Evolutionary conservation across 495 filamentous ascomycete genomes (phyloP).

Genomic region (Talaromyces nanjingensis): DNA sequence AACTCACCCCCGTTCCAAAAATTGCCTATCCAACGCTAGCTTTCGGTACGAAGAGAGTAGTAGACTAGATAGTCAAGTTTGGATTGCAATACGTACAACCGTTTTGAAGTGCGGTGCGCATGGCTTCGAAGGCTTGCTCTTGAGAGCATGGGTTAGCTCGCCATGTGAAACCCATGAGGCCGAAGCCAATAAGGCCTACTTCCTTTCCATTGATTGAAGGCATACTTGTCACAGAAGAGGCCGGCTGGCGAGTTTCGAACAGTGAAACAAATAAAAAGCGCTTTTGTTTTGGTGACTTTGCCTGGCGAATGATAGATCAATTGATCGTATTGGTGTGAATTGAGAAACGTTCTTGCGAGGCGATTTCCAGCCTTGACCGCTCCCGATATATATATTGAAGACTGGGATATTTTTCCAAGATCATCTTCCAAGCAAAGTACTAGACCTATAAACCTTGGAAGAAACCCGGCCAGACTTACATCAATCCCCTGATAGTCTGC

Average conservation of each 20-base stretch:
- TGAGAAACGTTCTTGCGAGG: neutral
- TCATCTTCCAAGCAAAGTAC: neutral
- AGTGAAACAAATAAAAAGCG: neutral
- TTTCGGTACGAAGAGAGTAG: neutral
- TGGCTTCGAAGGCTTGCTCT: constrained; percentile 50
- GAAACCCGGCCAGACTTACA: neutral
- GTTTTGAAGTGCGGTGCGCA: constrained; percentile 48
- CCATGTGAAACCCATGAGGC: constrained; percentile 63
- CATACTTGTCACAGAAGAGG: constrained; percentile 11
- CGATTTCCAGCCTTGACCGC: neutral
- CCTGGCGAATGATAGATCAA: neutral
- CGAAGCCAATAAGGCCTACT: constrained; percentile 50
- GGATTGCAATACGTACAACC: constrained; percentile 20
- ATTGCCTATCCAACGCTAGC: constrained; percentile 31
- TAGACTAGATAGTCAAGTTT: neutral
- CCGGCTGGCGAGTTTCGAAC: neutral
- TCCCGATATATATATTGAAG: neutral
- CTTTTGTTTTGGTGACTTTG: no score
- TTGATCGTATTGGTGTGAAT: neutral
- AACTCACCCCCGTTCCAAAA: constrained; percentile 60
- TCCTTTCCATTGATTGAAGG: constrained; percentile 41
- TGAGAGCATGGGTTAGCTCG: constrained; percentile 40
- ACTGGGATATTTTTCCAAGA: neutral
- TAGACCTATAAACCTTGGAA: neutral
- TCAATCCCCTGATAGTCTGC: neutral